Base-by-base conservation (phyloP, 2,329 filamentous ascomycete species). In the Thermomyces lanuginosus region DNA sequence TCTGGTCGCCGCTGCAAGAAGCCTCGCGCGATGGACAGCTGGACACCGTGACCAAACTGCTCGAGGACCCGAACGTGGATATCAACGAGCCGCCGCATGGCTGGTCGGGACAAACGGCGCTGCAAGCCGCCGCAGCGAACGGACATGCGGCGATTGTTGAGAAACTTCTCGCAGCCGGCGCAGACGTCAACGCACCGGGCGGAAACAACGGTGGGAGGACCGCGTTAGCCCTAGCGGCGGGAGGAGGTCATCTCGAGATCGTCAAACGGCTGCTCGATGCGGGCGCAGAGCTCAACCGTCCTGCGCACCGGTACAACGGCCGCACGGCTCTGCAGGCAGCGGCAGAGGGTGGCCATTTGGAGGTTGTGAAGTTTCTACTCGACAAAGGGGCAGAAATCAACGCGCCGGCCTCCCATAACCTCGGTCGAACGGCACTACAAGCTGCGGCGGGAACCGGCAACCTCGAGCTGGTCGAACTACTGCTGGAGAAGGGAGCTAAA, bases 111-210 rank as follows among this genome's bases (percentile, higher is more conserved):
- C 28, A 30, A 13, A 39, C 36, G 4, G 35, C 37, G 7, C 21
- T 40, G 7, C 36, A 39, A 25, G 35, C 32, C 6, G 51, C 54
- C 8, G 49, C 51, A 5, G 39, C 45, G 21, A 39, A 37, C 14
- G 53, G 52, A 3, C 43, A 55, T 20, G 29, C 48, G 2, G 43
- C 45, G 5, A 37, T 53, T n/a, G 49, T 56, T 6, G 35, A 50
- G n/a, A 41, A 39, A 23, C 35, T 59, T 1, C 36, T 57, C 3
- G 41, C 48, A 20, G 14, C 25, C 8, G 35, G 35, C 9, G 36
- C 30, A 3, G 12, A 37, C 10, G 18, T 36, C 9, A 26, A 39
- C 31, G 29, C 28, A 9, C 26, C 33, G 21, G 31, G 25, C 14
- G 32, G 27, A 11, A 30, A 31, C 18, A 31, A 34, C n/a, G 31